Conservation (phyloP, 495 filamentous ascomycete genomes). For the Talaromyces nanjingensis region DNA sequence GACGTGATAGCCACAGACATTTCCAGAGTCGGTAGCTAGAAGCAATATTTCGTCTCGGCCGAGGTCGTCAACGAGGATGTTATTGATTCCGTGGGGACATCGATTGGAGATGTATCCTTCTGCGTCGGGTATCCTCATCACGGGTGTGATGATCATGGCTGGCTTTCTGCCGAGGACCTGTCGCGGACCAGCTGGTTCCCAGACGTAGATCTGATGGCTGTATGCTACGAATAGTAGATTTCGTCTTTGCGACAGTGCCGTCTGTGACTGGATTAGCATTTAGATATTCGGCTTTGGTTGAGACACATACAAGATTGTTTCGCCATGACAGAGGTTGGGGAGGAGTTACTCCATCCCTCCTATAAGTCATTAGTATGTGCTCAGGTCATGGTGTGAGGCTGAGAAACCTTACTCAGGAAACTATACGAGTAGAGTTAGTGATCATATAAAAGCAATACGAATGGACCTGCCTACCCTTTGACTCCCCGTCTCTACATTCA, state of each 20-base stretch:
- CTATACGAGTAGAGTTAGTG: neutral
- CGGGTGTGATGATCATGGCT: constrained; percentile 59
- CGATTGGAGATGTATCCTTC: constrained; percentile 48
- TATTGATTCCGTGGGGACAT: constrained; percentile 68
- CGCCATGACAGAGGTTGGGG: constrained; percentile 37
- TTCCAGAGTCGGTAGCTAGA: constrained; percentile 77
- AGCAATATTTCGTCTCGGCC: constrained; percentile 76
- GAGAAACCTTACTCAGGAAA: neutral
- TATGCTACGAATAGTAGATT: constrained; percentile 79
- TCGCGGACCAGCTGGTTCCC: constrained; percentile 58
- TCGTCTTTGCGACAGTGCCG: constrained; percentile 48
- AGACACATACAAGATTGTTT: constrained; percentile 42
- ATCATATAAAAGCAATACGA: neutral
- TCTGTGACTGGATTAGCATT: constrained; percentile 19
- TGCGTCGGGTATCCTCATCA: constrained; percentile 36
- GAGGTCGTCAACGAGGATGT: constrained; percentile 69
- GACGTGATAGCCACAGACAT: constrained; percentile 75
- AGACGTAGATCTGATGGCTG: constrained; percentile 63
- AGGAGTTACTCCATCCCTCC: constrained; percentile 20
- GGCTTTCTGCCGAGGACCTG: constrained; percentile 56
- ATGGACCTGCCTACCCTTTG: constrained; percentile 1
- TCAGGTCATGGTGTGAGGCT: neutral
- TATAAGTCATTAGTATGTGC: constrained; percentile 9
- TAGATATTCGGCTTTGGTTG: neutral
- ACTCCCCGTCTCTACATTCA: constrained; percentile 31